Percentiles rank a stretch among this genome's conserved stretches.
These are phyloP conservation scores for Skeletonema tropicum DNA, from an alignment of 108 stramenopile genomes.

Conservation along the genomic window DNA sequence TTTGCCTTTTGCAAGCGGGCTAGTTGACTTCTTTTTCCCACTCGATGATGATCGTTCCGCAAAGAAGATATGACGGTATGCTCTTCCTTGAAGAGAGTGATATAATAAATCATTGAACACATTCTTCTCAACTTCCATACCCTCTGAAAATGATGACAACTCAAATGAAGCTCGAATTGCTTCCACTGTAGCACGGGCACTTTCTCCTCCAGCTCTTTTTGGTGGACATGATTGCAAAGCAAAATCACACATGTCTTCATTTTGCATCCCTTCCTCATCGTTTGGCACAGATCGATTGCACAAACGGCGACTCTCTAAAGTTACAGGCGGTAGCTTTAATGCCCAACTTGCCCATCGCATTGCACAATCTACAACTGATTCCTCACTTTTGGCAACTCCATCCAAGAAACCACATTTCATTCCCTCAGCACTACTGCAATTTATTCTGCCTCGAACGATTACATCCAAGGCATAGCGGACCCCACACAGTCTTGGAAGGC, in stretches of 20 bases:
- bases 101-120: slow-evolving; percentile 71
- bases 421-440: slow-evolving; percentile 61
- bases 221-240: slow-evolving; percentile 71
- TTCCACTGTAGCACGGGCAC: slow-evolving; percentile 68
- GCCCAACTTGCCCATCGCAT: slow-evolving; percentile 69
- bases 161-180: slow-evolving; percentile 79
- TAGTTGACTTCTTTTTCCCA: neutral
- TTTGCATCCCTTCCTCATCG: slow-evolving; percentile 45
- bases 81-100: slow-evolving; percentile 73
- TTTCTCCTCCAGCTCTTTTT: slow-evolving; percentile 71
- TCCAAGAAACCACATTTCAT: slow-evolving; percentile 65
- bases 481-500: slow-evolving; percentile 89
- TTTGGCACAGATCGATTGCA: slow-evolving; percentile 48
- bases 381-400: slow-evolving; percentile 36
- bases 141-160: slow-evolving; percentile 56
- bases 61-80: slow-evolving; percentile 93
- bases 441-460: slow-evolving; percentile 81
- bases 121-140: slow-evolving; percentile 68
- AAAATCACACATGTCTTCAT: slow-evolving; percentile 59
- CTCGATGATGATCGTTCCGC: slow-evolving; percentile 83
- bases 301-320: slow-evolving; percentile 55
- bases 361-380: slow-evolving; percentile 52
- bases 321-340: slow-evolving; percentile 33
- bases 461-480: slow-evolving; percentile 77
- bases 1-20: slow-evolving; percentile 22